Conservation (phyloP, 1,284 basidiomycete species). For the Austroboletus niveus region DNA sequence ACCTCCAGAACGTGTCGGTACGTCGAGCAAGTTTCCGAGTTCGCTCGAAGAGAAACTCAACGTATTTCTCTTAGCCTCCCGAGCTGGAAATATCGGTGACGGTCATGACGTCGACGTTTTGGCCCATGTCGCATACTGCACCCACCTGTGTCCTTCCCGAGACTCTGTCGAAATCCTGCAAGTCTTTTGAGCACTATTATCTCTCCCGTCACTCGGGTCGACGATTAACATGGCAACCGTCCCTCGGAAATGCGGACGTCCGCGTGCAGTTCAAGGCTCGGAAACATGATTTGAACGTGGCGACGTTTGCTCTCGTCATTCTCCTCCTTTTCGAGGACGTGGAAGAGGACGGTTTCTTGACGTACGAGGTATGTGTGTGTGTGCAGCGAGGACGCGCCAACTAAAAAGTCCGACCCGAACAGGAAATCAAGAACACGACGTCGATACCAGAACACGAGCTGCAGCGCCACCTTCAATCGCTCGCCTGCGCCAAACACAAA, state of each 20-base stretch:
- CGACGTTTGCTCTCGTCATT: conserved; percentile 88
- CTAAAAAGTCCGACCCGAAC: background rate
- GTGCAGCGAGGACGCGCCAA: no score
- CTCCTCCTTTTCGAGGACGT: conserved; percentile 85
- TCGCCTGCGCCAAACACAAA: conserved; percentile 97
- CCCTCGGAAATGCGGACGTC: conserved; percentile 92
- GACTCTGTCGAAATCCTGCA: conserved; percentile 61
- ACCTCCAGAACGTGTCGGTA: conserved; percentile 57
- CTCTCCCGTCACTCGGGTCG: conserved; percentile 87
- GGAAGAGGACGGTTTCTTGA: conserved; percentile 65
- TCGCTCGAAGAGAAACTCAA: conserved; percentile 6
- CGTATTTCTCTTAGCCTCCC: conserved; percentile 47
- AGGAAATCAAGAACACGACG: conserved; percentile 75
- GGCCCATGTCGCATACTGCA: conserved; percentile 75
- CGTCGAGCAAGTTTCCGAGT: conserved; percentile 14
- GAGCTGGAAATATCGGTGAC: conserved; percentile 82
- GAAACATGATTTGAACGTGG: conserved; percentile 90
- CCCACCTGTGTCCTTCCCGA: conserved; percentile 69
- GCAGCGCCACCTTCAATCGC: conserved; percentile 88
- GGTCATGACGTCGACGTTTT: conserved; percentile 91
- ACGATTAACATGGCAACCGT: conserved; percentile 90
- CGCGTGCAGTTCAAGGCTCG: conserved; percentile 78
- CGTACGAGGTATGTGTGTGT: conserved; percentile 57
- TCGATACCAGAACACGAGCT: conserved; percentile 78
- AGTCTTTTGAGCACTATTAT: conserved; percentile 90